These are phyloP conservation scores for Cryoendolithus antarcticus DNA, from an alignment of 2,329 filamentous ascomycete species.

Conservation along the genomic window DNA sequence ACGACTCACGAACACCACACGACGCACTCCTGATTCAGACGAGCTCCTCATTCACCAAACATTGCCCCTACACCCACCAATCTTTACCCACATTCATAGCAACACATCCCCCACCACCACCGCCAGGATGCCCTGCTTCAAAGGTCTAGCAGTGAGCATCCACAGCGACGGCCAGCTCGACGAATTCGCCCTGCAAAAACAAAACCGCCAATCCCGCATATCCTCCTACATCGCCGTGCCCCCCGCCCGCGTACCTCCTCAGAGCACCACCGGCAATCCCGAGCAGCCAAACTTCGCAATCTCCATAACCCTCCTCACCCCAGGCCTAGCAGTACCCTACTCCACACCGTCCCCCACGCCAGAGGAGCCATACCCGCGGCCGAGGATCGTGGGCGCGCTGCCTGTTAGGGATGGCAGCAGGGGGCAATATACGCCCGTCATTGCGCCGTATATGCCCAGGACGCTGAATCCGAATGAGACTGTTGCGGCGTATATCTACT, in stretches of 20 bases:
- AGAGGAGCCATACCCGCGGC: conserved; percentile 66
- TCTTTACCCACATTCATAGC: too few species aligned
- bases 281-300: conserved; percentile 96
- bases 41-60: too few species aligned
- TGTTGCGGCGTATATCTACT: conserved; percentile 97
- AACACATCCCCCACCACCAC: conserved; percentile 5
- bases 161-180: conserved; percentile 71
- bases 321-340: conserved; percentile 80
- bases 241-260: conserved; percentile 59
- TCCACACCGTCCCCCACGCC: conserved; percentile 71
- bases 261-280: conserved; percentile 58
- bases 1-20: background rate
- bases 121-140: conserved; percentile 79
- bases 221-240: conserved; percentile 96
- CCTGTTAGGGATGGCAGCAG: conserved; percentile 41
- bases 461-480: conserved; percentile 92
- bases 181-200: conserved; percentile 90
- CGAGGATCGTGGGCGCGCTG: conserved; percentile 66
- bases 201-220: conserved; percentile 81
- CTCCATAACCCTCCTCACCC: conserved; percentile 88
- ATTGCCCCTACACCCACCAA: too few species aligned
- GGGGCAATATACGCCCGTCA: conserved; percentile 42
- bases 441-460: conserved; percentile 81
- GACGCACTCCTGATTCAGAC: background rate
- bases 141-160: conserved; percentile 96